Evolutionary conservation across 225 moss, liverwort and hornwort genomes (phyloP), one percentile per base, ranked within the genome.

Genomic region (Rhytidiadelphus loreus): DNA sequence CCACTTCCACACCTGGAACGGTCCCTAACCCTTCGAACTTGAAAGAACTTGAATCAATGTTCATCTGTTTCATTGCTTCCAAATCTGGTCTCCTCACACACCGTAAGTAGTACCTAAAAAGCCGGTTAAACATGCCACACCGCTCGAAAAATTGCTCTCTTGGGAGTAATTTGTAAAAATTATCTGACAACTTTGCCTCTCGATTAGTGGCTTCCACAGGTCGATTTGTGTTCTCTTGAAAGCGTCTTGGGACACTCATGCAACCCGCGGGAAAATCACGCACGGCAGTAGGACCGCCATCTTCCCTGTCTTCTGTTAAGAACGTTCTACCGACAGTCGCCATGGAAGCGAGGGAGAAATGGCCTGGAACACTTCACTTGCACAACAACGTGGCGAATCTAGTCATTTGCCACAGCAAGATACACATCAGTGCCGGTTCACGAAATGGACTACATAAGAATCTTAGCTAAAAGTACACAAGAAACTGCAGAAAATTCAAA

Each of bases 1-100:
- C 94, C 3, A 94, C 91, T 22, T 81, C 18, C 13, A 93, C 62
- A 33, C 94, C 92, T 9, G 94, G 94, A 13, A 90, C 88, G 0
- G 30, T 2, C 14, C 94, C 94, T 12, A 89, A 7, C 1, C 30
- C 87, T 29, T 64, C 29, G 7, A 73, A 94, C 10, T 75, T 48
- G 7, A 62, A 43, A 4, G 55, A 64, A 2, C 57, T 3, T 3
- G 35, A 44, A 16, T 43, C 82, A 50, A 82, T 88, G 6, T 69
- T 91, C 90, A 93, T 93, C 5, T n/a, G 17, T 33, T 83, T 86
- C 79, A 86, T 81, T 0, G 88, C 90, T 21, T 25, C 3, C 50
- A 72, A 12, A 74, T 92, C 90, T 6, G 87, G 65, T 26, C 88
- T 73, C 1, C 3, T 44, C 25, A 46, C 60, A 60, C 11, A 8